Percentiles rank a stretch among this genome's conserved stretches.
These are phyloP conservation scores for Tuber brumale DNA, from an alignment of 495 filamentous ascomycete genomes.

Conservation along the genomic window DNA sequence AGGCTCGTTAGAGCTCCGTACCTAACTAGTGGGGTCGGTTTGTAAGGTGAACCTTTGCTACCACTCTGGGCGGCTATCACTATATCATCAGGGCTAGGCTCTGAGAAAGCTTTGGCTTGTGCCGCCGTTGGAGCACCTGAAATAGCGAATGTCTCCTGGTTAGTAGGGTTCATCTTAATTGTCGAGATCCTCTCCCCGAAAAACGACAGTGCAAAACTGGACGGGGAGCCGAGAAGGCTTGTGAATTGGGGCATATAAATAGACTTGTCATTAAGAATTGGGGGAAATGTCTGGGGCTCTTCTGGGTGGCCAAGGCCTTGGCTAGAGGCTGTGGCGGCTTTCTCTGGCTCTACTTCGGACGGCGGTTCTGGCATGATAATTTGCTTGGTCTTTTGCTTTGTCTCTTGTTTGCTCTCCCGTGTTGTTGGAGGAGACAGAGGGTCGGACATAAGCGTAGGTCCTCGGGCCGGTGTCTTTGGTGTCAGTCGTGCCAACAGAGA, in stretches of 20 bases:
- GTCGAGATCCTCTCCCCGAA: conserved; percentile 40
- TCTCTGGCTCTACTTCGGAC: background rate
- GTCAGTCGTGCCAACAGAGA: conserved; percentile 37
- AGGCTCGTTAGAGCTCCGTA: conserved; percentile 39
- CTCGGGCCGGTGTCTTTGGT: conserved; percentile 16
- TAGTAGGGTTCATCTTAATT: conserved; percentile 27
- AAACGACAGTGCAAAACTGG: conserved; percentile 40
- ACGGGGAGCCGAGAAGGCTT: conserved; percentile 28
- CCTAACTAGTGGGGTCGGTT: conserved; percentile 43
- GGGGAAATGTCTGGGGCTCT: conserved; percentile 8
- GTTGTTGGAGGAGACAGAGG: conserved; percentile 5
- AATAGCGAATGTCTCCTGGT: conserved; percentile 33
- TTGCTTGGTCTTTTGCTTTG: conserved; percentile 3
- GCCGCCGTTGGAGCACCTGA: conserved; percentile 22
- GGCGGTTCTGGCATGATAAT: background rate
- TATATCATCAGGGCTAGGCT: conserved; percentile 89
- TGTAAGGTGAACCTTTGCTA: conserved; percentile 63
- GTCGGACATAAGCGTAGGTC: background rate
- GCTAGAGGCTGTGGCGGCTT: conserved; percentile 3
- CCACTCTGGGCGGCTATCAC: conserved; percentile 73
- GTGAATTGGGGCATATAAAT: conserved; percentile 23
- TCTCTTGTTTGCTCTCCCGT: background rate
- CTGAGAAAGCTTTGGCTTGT: conserved; percentile 58
- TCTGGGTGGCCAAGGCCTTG: conserved; percentile 35
- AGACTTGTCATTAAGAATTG: conserved; percentile 14